Percentiles rank a stretch among this genome's conserved stretches.
phyloP scores from a whole-genome alignment of 257 asterid genomes.

The Penstemon barbatus region DNA sequence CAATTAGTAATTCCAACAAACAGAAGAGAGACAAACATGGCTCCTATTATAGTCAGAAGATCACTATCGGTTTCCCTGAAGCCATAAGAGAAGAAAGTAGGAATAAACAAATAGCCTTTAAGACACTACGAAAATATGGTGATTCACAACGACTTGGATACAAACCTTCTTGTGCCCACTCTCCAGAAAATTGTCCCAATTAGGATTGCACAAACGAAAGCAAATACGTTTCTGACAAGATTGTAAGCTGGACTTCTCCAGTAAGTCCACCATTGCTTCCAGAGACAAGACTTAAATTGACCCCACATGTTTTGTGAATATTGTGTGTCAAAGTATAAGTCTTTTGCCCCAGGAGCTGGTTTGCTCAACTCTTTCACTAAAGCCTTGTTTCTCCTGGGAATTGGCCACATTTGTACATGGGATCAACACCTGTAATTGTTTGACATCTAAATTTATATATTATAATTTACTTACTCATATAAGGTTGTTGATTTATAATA shows the following conservation, averaged over 20 bases:
- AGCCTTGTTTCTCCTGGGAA: conserved; percentile 58
- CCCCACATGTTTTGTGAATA: conserved; percentile 58
- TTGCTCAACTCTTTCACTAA: conserved; percentile 58
- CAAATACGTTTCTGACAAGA: conserved; percentile 70
- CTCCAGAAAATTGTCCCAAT: conserved; percentile 76
- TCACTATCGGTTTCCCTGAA: conserved; percentile 52
- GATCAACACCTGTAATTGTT: not conserved
- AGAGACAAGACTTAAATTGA: conserved; percentile 66
- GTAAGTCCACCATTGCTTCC: conserved; percentile 86
- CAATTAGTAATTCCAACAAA: conserved; percentile 78
- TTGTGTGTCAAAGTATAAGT: conserved; percentile 62
- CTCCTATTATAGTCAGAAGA: conserved; percentile 65
- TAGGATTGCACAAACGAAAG: conserved; percentile 61
- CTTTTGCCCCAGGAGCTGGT: conserved; percentile 64
- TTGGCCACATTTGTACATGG: not conserved
- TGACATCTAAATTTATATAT: not conserved
- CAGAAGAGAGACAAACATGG: conserved; percentile 63
- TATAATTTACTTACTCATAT: conserved; percentile 43
- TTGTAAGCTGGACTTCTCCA: conserved; percentile 94
- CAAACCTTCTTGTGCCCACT: conserved; percentile 58
- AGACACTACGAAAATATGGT: not conserved
- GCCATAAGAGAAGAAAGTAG: conserved; percentile 7
- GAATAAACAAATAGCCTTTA: conserved; percentile 14
- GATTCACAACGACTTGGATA: not conserved
- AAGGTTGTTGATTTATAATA: conserved; percentile 57